phyloP scores from a whole-genome alignment of 2,329 filamentous ascomycete genomes.

The Phialophora expanda region DNA sequence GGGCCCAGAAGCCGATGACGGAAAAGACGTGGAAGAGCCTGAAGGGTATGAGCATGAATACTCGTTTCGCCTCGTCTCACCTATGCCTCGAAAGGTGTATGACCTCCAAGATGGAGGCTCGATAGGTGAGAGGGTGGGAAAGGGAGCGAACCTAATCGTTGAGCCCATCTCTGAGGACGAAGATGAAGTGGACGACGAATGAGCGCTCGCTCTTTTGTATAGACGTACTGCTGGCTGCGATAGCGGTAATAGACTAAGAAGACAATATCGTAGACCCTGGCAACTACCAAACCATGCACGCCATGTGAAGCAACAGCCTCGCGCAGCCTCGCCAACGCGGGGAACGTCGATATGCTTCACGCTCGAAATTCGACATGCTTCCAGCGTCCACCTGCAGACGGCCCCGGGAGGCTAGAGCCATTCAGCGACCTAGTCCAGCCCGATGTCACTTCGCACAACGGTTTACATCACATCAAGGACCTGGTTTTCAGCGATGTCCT shows the following conservation, averaged over 20 bases:
- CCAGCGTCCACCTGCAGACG: background rate
- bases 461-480: background rate
- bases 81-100: constrained; percentile 82
- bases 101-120: constrained; percentile 69
- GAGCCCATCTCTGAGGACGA: constrained; percentile 68
- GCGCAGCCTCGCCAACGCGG: constrained; percentile 9
- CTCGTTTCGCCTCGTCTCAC: constrained; percentile 80
- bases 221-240: background rate
- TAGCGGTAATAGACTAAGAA: background rate
- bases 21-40: constrained; percentile 58
- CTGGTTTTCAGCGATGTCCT: constrained; percentile 13
- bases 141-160: constrained; percentile 87
- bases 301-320: background rate
- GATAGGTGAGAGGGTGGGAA: constrained; percentile 75
- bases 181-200: background rate
- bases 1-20: constrained; percentile 43
- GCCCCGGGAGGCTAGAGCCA: background rate
- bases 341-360: background rate
- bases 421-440: background rate
- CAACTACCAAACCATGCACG: background rate
- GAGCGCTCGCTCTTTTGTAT: background rate
- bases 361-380: background rate
- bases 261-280: background rate
- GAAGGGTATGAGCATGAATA: constrained; percentile 79
- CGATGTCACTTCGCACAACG: background rate